These are phyloP conservation scores for Saururus chinensis DNA, from an alignment of 164 flowering plant species.

Conservation along the genomic window DNA sequence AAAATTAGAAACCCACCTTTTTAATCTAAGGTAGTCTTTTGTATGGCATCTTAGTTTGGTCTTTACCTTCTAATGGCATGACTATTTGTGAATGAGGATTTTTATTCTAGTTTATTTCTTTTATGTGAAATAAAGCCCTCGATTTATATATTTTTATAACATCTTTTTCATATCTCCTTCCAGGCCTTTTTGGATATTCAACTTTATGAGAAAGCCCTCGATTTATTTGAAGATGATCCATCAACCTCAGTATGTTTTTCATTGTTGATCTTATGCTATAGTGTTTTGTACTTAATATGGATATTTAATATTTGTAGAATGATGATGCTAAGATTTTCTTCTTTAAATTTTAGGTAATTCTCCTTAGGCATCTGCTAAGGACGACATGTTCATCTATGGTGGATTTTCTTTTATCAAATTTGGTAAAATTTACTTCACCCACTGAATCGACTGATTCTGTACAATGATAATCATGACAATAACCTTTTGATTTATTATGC, in stretches of 20 bases:
- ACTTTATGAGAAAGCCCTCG: slow-evolving; percentile 87
- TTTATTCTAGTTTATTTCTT: no score
- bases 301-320: no score
- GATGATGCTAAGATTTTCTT: slow-evolving; percentile 4
- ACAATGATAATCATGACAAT: no score
- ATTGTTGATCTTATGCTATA: background rate
- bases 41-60: no score
- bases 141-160: background rate
- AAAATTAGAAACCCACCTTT: no score
- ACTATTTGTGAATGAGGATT: no score
- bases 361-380: slow-evolving; percentile 80
- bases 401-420: slow-evolving; percentile 50
- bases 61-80: no score
- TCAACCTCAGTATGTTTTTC: slow-evolving; percentile 59
- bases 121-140: no score
- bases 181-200: slow-evolving; percentile 80
- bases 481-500: background rate
- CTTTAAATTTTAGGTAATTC: slow-evolving; percentile 40
- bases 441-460: background rate
- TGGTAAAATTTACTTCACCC: slow-evolving; percentile 33
- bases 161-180: background rate
- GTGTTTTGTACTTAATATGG: background rate
- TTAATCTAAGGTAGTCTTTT: background rate
- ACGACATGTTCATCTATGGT: slow-evolving; percentile 60
- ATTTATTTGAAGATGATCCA: slow-evolving; percentile 86